These are phyloP conservation scores for Scheffersomyces cryptocercus DNA, from an alignment of 1,139 yeast genomes.

Conservation along the genomic window DNA sequence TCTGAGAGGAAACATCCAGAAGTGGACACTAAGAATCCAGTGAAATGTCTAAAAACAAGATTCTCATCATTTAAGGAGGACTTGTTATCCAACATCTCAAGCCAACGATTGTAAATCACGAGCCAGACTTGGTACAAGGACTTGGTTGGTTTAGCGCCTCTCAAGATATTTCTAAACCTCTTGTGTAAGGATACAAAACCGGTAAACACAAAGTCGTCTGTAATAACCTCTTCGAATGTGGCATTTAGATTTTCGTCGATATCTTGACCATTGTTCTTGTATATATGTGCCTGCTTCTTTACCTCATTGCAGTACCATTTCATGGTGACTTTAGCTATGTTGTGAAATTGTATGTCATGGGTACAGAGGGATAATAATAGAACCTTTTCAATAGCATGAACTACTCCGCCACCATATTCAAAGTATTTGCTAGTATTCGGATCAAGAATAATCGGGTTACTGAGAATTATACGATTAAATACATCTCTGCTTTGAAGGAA, in stretches of 20 bases:
- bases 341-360: conserved; percentile 58
- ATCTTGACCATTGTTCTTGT: conserved; percentile 2
- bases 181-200: conserved; percentile 80
- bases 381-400: conserved; percentile 43
- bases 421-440: conserved; percentile 19
- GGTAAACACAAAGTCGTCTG: conserved; percentile 65
- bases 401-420: conserved; percentile 20
- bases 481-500: conserved; percentile 27
- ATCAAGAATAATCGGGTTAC: conserved; percentile 25
- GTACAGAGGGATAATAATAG: conserved; percentile 54
- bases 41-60: conserved; percentile 55
- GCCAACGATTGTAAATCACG: conserved; percentile 60
- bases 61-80: conserved; percentile 31
- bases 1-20: conserved; percentile 54
- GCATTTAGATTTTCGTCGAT: conserved; percentile 28
- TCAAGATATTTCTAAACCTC: conserved; percentile 55
- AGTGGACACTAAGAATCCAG: conserved; percentile 62
- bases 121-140: conserved; percentile 65
- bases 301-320: conserved; percentile 45
- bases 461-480: conserved; percentile 19
- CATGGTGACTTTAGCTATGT: conserved; percentile 51
- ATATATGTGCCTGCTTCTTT: conserved; percentile 4
- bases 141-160: conserved; percentile 59
- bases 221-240: conserved; percentile 50
- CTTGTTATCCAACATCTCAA: conserved; percentile 28